Percentiles rank a stretch among this genome's conserved stretches.
Evolutionary conservation across 495 filamentous ascomycete genomes (phyloP).

Genomic region (Hypomontagnella monticulosa): DNA sequence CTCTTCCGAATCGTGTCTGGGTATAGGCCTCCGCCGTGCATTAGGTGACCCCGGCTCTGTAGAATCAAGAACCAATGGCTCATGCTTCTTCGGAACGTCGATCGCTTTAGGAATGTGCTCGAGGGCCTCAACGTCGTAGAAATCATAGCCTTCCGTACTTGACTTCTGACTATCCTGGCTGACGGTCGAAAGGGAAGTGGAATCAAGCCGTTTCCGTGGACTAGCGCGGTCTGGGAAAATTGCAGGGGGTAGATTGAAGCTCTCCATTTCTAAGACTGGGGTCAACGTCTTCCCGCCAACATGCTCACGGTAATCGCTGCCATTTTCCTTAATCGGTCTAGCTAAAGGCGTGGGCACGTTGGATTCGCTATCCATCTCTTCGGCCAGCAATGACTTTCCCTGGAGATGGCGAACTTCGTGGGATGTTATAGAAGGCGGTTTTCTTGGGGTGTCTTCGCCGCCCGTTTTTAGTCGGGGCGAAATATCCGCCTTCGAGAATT

Average conservation of each 20-base stretch:
- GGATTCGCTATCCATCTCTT: constrained; percentile 75
- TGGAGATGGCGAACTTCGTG: constrained; percentile 37
- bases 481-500: constrained; percentile 8
- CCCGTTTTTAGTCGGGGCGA: constrained; percentile 17
- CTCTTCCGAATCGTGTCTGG: constrained; percentile 78
- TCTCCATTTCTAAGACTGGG: constrained; percentile 53
- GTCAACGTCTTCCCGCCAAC: constrained; percentile 46
- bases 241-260: constrained; percentile 54
- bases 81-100: constrained; percentile 48
- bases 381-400: constrained; percentile 51
- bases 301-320: constrained; percentile 42
- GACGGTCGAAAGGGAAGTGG: constrained; percentile 53
- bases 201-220: constrained; percentile 54
- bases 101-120: constrained; percentile 56
- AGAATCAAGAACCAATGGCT: constrained; percentile 47
- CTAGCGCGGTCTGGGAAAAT: constrained; percentile 42
- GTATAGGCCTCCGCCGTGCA: constrained; percentile 50
- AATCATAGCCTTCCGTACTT: constrained; percentile 66
- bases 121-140: constrained; percentile 62
- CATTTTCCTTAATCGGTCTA: constrained; percentile 66
- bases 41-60: constrained; percentile 38
- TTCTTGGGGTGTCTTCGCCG: constrained; percentile 52
- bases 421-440: constrained; percentile 44
- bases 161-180: constrained; percentile 54
- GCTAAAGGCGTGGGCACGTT: constrained; percentile 83